Evolutionary conservation across 2,329 filamentous ascomycete species (phyloP).

Genomic region (Xylariaceae sp.): DNA sequence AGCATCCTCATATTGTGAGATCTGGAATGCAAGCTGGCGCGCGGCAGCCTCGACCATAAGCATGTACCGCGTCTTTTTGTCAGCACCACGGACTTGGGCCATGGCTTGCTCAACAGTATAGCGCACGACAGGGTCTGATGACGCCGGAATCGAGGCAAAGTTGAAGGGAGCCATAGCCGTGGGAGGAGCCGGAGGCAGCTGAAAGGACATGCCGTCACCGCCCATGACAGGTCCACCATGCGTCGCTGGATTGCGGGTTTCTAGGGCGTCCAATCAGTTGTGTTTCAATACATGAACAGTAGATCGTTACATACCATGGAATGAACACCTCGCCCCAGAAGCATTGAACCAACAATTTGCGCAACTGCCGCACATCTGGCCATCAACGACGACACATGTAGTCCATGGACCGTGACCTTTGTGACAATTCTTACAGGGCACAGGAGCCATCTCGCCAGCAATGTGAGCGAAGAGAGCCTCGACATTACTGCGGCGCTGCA

Average conservation of each 20-base stretch:
- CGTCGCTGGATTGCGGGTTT: slow-evolving; percentile 42
- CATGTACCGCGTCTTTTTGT: slow-evolving; percentile 43
- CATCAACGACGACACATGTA: slow-evolving; percentile 54
- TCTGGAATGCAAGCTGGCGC: slow-evolving; percentile 50
- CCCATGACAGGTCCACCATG: slow-evolving; percentile 29
- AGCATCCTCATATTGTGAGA: slow-evolving; percentile 48
- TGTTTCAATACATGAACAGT: neutral
- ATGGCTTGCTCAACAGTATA: slow-evolving; percentile 45
- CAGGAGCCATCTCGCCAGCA: slow-evolving; percentile 44
- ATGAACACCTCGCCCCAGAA: slow-evolving; percentile 56
- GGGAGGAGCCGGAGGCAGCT: slow-evolving; percentile 27
- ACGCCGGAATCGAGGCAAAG: slow-evolving; percentile 30
- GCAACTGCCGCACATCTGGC: slow-evolving; percentile 59
- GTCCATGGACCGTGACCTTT: slow-evolving; percentile 59
- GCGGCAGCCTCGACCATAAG: slow-evolving; percentile 52
- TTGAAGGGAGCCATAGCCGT: slow-evolving; percentile 29
- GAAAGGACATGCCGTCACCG: slow-evolving; percentile 26
- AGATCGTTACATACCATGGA: slow-evolving; percentile 46
- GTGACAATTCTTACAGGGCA: slow-evolving; percentile 57
- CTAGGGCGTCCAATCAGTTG: slow-evolving; percentile 27
- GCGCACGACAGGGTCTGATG: slow-evolving; percentile 37
- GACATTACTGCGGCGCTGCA: slow-evolving; percentile 55
- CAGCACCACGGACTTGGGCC: slow-evolving; percentile 40
- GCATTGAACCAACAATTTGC: slow-evolving; percentile 64
- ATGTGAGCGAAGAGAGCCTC: slow-evolving; percentile 57